Evolutionary conservation across 129 eudicot species (phyloP), one percentile per base, ranked within the genome.

Genomic region (Silybum marianum): DNA sequence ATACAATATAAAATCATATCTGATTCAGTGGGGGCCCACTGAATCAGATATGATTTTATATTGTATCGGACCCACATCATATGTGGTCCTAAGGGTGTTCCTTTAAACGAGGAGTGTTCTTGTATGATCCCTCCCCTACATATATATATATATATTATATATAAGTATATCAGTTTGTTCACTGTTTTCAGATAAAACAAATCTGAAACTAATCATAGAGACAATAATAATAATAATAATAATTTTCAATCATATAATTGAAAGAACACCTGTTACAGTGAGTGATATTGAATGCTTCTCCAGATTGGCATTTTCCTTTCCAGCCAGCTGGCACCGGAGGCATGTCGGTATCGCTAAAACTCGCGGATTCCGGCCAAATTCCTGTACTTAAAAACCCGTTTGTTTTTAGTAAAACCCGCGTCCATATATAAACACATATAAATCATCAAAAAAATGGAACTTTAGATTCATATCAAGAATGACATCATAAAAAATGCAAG

Each of bases 321-420:
- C 97, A 93, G 70, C 87, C 88, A 75, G 90, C 78, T 73, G 98
- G 98, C 82, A 91, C 90, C 0, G 98, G 97, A 54, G 97, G 97
- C 98, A 93, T 90, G 79, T 74, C 86, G 22, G 72, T 76, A 44
- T 93, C 98, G 51, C 90, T 84, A 87, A 91, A 93, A 86, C 98
- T 91, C 26, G 93, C 88, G 3, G 95, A 91, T 86, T 93, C 98
- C 22, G 98, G 98, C 98, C 98, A 93, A 81, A 93, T 90, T 74
- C 98, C 97, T 90, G 87, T 54, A 7, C 71, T 42, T 3, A 13
- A 48, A 42, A 19, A 32, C 72, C 71, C 12, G 26, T 0, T 9
- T 25, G 6, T 72, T 76, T 51, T 67, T n/a, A n/a, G 22, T 63
- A 84, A 73, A 46, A 24, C 77, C 78, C 73, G 38, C 66, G 23